Conservation (phyloP, 129 eudicot species). For the Pittosporum tobira region DNA sequence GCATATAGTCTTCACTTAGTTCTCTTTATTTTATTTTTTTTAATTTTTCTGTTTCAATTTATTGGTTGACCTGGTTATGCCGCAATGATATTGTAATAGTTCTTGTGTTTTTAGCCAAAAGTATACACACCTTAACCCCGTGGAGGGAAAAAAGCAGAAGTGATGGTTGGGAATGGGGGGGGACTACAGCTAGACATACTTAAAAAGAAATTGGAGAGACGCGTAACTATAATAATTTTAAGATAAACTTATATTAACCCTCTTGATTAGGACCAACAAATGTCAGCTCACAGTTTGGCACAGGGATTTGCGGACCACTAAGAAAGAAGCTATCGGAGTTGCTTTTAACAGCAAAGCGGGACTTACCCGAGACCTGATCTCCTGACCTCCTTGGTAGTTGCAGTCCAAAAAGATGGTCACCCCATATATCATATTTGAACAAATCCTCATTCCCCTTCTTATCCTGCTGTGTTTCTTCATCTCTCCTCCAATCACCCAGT, state of each 20-base stretch:
- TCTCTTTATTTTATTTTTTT: no score
- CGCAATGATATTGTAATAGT: no score
- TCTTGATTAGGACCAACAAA: slow-evolving; percentile 40
- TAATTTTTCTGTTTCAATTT: no score
- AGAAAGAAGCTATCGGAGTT: slow-evolving; percentile 65
- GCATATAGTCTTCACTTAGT: no score
- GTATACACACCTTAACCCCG: no score
- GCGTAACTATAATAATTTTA: background rate
- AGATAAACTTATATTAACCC: slow-evolving; percentile 44
- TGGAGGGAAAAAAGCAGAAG: no score
- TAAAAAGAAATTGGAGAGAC: background rate
- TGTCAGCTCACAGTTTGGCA: slow-evolving; percentile 25
- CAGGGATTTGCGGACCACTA: slow-evolving; percentile 53
- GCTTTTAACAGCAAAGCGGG: slow-evolving; percentile 18
- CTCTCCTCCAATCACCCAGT: slow-evolving; percentile 18
- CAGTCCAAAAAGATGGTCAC: slow-evolving; percentile 55
- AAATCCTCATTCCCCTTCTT: slow-evolving; percentile 22
- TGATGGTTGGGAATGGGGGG: background rate
- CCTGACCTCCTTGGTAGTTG: slow-evolving; percentile 19
- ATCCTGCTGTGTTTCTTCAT: slow-evolving; percentile 26
- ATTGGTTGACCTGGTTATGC: no score
- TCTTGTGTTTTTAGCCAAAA: no score
- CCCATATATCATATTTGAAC: slow-evolving; percentile 72
- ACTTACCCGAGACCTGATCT: slow-evolving; percentile 20
- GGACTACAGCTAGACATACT: background rate